Evolutionary conservation across 768 basidiomycete genomes (phyloP), one percentile per base, ranked within the genome.

Genomic region (Russula emetica): DNA sequence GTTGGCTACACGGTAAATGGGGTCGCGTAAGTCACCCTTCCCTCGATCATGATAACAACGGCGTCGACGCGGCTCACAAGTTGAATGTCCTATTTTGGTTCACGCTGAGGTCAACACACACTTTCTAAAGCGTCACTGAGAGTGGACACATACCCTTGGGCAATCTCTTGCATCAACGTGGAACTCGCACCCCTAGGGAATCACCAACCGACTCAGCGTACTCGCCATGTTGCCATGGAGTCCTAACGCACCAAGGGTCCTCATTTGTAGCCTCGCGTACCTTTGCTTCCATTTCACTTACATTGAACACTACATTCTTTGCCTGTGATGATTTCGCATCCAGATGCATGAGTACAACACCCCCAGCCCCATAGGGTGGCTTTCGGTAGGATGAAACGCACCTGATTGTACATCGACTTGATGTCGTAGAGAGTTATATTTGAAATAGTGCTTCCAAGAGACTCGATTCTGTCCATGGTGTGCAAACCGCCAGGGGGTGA

Each of bases 141-240:
- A 49, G 22, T 49, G 42, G 38, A 59, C 20, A 79, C 88, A 70
- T 68, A 96, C 95, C 91, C 93, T 82, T 94, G 90, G 14, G 97
- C 94, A 68, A 99, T 98, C 70, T 98, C 94, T 73, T 94, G 91
- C 97, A 98, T 98, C 75, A 98, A 77, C 28, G 94, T 95, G 55
- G 95, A 97, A 72, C 92, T 94, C 63, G 96, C 96, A 20, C 97
- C 96, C 96, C 95, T 97, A 69, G 40, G 63, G 63, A 32, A 54
- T 58, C 53, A 49, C 57, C 45, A 38, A 51, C 20, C 52, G 38
- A n/a, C 7, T 61, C 45, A 66, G 28, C 13, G 6, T 54, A 40
- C 26, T 24, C 45, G 16, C 58, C n/a, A 22, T 2, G 9, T 16
- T 47, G 38, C 24, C 22, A 8, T 36, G n/a, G n/a, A 40, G 30